Evolutionary conservation across 78 protist genomes (phyloP).

Genomic region (Dictyostelium discoideum): DNA sequence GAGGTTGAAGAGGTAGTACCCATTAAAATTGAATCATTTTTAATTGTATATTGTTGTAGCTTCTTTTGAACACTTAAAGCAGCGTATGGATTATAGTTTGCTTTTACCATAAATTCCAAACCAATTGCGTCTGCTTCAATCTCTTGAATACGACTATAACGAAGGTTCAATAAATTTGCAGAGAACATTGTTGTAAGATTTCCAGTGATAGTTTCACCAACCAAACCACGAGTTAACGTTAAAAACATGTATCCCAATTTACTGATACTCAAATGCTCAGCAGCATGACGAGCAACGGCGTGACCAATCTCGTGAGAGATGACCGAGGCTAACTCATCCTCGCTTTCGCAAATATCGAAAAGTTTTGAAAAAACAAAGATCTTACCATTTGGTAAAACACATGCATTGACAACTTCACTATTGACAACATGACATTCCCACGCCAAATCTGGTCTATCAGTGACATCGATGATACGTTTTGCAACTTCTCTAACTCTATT

Average conservation of each 20-base stretch:
- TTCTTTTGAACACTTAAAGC: slow-evolving; percentile 28
- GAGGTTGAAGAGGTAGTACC: not conserved
- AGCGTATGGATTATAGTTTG: slow-evolving; percentile 29
- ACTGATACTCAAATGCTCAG: slow-evolving; percentile 28
- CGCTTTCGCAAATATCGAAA: slow-evolving; percentile 27
- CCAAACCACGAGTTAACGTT: slow-evolving; percentile 53
- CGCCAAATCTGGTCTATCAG: slow-evolving; percentile 10
- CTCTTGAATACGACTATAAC: slow-evolving; percentile 61
- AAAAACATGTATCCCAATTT: slow-evolving; percentile 43
- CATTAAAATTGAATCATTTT: not conserved
- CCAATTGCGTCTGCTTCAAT: slow-evolving; percentile 69
- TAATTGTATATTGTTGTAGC: not conserved
- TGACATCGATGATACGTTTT: slow-evolving; percentile 11
- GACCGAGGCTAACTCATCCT: slow-evolving; percentile 72
- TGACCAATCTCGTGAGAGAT: slow-evolving; percentile 79
- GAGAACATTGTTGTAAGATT: slow-evolving; percentile 34
- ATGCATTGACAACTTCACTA: slow-evolving; percentile 38
- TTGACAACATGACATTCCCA: slow-evolving; percentile 83
- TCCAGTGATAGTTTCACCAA: slow-evolving; percentile 73
- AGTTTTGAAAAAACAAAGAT: slow-evolving; percentile 48
- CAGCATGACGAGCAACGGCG: slow-evolving; percentile 70
- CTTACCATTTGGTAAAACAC: slow-evolving; percentile 68
- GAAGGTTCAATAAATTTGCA: not conserved
- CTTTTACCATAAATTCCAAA: slow-evolving; percentile 16
- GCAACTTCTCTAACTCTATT: slow-evolving; percentile 46